phyloP scores from a whole-genome alignment of 176 grass and related monocot species.

The Poa pratensis region DNA sequence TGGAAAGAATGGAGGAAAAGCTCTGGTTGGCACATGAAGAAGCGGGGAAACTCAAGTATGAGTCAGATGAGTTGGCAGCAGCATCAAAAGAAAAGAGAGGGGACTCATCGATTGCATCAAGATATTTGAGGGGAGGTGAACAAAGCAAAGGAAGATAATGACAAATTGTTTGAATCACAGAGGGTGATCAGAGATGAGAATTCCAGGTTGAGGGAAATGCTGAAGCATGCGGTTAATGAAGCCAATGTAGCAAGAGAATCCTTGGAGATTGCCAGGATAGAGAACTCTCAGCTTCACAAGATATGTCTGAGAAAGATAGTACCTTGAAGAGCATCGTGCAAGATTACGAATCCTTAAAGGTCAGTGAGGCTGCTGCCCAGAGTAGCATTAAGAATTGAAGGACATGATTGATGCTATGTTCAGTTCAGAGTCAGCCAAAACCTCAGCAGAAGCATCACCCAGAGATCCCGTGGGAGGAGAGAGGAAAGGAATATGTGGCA shows the following conservation, averaged over 20 bases:
- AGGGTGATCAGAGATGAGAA: slow-evolving; percentile 75
- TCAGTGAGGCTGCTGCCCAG: slow-evolving; percentile 75
- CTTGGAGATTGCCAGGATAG: slow-evolving; percentile 65
- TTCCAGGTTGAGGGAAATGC: slow-evolving; percentile 72
- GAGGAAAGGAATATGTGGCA: slow-evolving; percentile 26
- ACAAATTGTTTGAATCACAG: slow-evolving; percentile 75
- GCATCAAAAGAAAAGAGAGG: slow-evolving; percentile 75
- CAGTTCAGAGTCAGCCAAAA: slow-evolving; percentile 50
- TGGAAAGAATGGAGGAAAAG: slow-evolving; percentile 47
- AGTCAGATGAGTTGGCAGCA: slow-evolving; percentile 52
- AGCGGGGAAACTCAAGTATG: slow-evolving; percentile 45
- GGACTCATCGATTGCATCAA: slow-evolving; percentile 72
- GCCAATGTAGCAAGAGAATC: slow-evolving; percentile 73
- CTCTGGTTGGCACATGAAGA: slow-evolving; percentile 60
- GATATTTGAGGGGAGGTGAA: slow-evolving; percentile 68
- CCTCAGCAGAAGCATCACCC: slow-evolving; percentile 49
- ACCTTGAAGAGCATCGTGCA: slow-evolving; percentile 67
- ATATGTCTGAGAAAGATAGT: slow-evolving; percentile 74
- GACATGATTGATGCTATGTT: slow-evolving; percentile 75
- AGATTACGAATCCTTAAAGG: slow-evolving; percentile 81
- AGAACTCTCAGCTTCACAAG: slow-evolving; percentile 74
- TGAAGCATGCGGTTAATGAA: slow-evolving; percentile 81
- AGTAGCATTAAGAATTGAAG: slow-evolving; percentile 74
- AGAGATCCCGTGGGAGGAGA: slow-evolving; percentile 37
- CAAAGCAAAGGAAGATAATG: slow-evolving; percentile 67